Conservation (phyloP, 2,329 filamentous ascomycete genomes). For the Colletotrichum tanaceti region DNA sequence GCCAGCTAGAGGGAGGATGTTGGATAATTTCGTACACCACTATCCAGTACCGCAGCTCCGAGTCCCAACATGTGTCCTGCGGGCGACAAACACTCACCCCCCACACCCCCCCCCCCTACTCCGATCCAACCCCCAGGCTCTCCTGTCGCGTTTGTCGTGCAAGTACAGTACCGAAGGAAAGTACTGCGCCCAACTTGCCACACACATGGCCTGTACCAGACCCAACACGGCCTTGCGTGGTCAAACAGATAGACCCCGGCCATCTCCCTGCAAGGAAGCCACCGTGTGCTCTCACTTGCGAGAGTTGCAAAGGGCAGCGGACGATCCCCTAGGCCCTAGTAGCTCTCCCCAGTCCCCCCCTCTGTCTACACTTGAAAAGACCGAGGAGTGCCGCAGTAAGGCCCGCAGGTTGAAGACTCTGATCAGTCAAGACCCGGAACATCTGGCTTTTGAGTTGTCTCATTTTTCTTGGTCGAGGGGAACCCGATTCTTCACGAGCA, state of each 20-base stretch:
- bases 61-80: constrained; percentile 36
- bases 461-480: neutral
- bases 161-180: constrained; percentile 27
- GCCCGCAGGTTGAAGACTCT: constrained; percentile 16
- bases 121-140: constrained; percentile 15
- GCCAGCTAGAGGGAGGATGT: constrained; percentile 27
- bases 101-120: too few species aligned
- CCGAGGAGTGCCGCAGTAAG: constrained; percentile 26
- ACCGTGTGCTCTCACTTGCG: constrained; percentile 31
- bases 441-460: constrained; percentile 1
- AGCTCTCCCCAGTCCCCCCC: constrained; percentile 18
- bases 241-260: constrained; percentile 26
- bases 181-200: constrained; percentile 22
- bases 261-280: constrained; percentile 12
- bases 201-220: constrained; percentile 32
- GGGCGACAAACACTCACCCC: constrained; percentile 32
- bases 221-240: constrained; percentile 22
- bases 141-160: constrained; percentile 21
- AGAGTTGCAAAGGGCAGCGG: constrained; percentile 20
- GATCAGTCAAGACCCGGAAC: constrained; percentile 13
- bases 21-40: constrained; percentile 24
- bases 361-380: constrained; percentile 11
- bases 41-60: constrained; percentile 33
- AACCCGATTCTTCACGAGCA: neutral
- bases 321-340: constrained; percentile 32